Evolutionary conservation across 345 rosid genomes (phyloP), one percentile per base, ranked within the genome.

Genomic region (Leavenworthia alabamica): DNA sequence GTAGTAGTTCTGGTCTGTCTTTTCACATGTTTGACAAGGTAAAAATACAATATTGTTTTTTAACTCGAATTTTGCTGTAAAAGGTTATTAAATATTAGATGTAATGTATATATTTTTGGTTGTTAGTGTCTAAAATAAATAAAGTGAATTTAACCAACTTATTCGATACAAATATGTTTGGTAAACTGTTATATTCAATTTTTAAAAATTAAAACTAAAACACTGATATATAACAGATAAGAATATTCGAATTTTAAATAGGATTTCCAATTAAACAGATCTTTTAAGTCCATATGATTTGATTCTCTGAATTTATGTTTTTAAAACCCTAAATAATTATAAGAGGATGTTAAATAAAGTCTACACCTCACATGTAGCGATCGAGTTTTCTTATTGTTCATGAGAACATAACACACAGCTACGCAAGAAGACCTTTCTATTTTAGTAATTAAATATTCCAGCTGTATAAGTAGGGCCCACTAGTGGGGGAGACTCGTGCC

Each of bases 401-500:
- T 46, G 32, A 45, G 61, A 32, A 52, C 55, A 50, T 28, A 51
- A 39, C 46, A 52, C 56, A 51, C 45, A 51, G 42, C 47, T 43
- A 67, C 8, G 40, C 40, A 43, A 43, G 15, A 52, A 32, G 62
- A 60, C 63, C 42, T 53, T 62, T 62, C 47, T 37, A 44, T 62
- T 53, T 37, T 35, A 3, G 32, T 12, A 29, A 15, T 58, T 12
- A 13, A 35, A 19, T 4, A 14, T 11, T 19, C 48, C 67, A 69
- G 73, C 67, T 52, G 46, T 68, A 43, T 3, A 26, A 3, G 31
- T 27, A 16, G 60, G 64, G 15, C 41, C 16, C 16, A 36, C 4
- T 13, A 3, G 31, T 27, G 40, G 60, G 58, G 28, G 37, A 56
- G 40, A 61, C 27, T 56, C 55, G 66, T 73, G 66, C 48, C 72